phyloP scores from a whole-genome alignment of 805 yeast genomes.

The Starmerella floris region DNA sequence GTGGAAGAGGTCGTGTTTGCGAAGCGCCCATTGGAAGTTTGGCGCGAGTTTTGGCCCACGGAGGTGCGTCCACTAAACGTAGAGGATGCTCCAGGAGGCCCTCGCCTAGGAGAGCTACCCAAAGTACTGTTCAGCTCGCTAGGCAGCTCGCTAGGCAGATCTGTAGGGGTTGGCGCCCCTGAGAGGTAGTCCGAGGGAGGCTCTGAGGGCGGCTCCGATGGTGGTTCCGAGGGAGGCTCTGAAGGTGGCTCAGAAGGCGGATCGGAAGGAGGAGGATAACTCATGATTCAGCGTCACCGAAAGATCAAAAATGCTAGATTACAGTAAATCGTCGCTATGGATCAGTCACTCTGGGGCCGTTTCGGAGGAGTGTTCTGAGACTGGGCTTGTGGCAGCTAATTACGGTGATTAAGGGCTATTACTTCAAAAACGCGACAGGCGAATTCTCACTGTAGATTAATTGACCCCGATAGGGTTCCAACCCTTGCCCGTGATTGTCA shows the following conservation, averaged over 20 bases:
- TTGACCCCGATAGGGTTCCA: not conserved
- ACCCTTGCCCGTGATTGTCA: slow-evolving; percentile 5
- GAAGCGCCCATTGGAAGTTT: not conserved
- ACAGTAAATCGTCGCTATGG: not conserved
- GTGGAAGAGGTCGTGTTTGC: not conserved
- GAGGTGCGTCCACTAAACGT: not conserved
- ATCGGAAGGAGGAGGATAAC: not conserved
- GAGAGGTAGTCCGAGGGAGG: slow-evolving; percentile 6
- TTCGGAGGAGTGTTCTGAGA: no score
- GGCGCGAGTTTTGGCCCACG: not conserved
- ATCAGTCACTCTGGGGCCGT: no score
- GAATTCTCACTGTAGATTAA: not conserved
- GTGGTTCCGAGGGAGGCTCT: slow-evolving; percentile 8
- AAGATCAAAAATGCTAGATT: not conserved
- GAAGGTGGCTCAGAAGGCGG: slow-evolving; percentile 1
- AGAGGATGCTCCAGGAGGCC: not conserved
- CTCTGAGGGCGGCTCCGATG: slow-evolving; percentile 11
- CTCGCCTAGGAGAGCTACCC: slow-evolving; percentile 11
- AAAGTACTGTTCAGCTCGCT: slow-evolving; percentile 17
- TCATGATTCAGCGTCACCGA: no score
- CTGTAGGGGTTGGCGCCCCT: slow-evolving; percentile 3
- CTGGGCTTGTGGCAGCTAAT: not conserved
- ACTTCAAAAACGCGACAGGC: not conserved
- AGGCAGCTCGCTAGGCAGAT: slow-evolving; percentile 14
- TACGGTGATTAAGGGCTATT: not conserved